Conservation (phyloP, 371 early-diverging fungal genomes). For the Massospora cicadina region DNA sequence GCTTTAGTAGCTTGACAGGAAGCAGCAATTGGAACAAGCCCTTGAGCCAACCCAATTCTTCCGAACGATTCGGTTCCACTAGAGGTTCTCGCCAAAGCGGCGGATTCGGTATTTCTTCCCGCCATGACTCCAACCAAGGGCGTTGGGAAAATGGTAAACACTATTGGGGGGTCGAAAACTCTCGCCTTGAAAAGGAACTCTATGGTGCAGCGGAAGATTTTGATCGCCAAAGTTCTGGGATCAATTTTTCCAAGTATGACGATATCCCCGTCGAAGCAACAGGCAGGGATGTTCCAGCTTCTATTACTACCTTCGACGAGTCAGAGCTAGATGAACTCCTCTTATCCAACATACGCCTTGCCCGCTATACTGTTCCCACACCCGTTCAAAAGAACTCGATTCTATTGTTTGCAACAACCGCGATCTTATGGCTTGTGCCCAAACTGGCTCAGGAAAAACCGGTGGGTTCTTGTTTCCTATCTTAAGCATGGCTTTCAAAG, state of each 20-base stretch:
- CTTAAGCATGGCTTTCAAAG: conserved; percentile 68
- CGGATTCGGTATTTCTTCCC: conserved; percentile 23
- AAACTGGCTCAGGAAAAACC: conserved; percentile 90
- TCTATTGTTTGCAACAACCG: conserved; percentile 64
- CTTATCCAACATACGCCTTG: conserved; percentile 76
- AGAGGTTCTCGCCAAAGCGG: conserved; percentile 23
- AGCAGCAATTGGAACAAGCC: background rate
- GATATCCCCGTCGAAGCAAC: conserved; percentile 90
- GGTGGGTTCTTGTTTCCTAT: conserved; percentile 87
- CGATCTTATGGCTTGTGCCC: conserved; percentile 78
- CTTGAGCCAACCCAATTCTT: background rate
- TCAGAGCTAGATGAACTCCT: conserved; percentile 72
- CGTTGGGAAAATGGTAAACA: conserved; percentile 56
- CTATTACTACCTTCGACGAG: conserved; percentile 23
- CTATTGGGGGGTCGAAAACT: conserved; percentile 45
- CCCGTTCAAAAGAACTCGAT: conserved; percentile 91
- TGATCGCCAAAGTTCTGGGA: conserved; percentile 61
- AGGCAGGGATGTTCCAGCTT: conserved; percentile 50
- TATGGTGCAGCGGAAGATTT: conserved; percentile 51
- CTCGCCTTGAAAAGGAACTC: conserved; percentile 55
- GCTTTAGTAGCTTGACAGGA: background rate
- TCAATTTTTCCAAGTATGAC: conserved; percentile 94
- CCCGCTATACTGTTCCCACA: conserved; percentile 83
- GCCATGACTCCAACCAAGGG: conserved; percentile 27
- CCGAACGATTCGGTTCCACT: background rate